phyloP scores from a whole-genome alignment of 2,329 filamentous ascomycete genomes.

The Teratosphaeria zuluensis region DNA sequence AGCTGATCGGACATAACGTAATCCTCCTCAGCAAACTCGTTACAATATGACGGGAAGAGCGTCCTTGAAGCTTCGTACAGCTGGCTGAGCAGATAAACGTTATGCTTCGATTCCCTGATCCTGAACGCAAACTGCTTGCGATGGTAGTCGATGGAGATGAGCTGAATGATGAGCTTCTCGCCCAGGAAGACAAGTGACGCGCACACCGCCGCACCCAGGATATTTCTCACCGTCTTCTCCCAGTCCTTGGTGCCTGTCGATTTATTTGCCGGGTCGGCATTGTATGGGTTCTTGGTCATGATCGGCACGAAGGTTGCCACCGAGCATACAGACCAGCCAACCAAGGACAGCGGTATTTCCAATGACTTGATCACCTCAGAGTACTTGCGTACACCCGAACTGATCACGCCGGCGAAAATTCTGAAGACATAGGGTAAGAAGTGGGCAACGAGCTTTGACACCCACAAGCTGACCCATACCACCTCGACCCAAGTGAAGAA shows the following conservation, averaged over 20 bases:
- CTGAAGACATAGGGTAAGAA: constrained; percentile 52
- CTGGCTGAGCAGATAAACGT: constrained; percentile 68
- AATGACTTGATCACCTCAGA: constrained; percentile 47
- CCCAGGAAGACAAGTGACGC: constrained; percentile 61
- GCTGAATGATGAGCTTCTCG: constrained; percentile 71
- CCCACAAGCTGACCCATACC: constrained; percentile 50
- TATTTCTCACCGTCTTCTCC: constrained; percentile 49
- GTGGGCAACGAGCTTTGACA: constrained; percentile 50
- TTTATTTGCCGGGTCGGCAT: neutral
- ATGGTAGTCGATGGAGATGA: constrained; percentile 79
- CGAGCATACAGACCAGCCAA: constrained; percentile 50
- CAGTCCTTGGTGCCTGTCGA: constrained; percentile 27
- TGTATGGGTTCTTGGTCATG: constrained; percentile 27
- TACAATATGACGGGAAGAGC: constrained; percentile 86
- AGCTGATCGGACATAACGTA: constrained; percentile 74
- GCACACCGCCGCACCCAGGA: constrained; percentile 58
- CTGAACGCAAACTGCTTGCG: constrained; percentile 69
- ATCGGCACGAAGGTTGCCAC: constrained; percentile 51
- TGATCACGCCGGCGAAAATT: constrained; percentile 52
- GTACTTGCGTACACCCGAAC: constrained; percentile 56
- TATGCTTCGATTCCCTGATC: constrained; percentile 85
- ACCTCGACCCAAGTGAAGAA: constrained; percentile 59
- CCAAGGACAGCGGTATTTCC: constrained; percentile 51
- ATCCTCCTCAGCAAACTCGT: constrained; percentile 85
- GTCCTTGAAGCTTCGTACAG: constrained; percentile 84